Evolutionary conservation across 805 yeast species (phyloP).

Genomic region (Spathaspora boniae): DNA sequence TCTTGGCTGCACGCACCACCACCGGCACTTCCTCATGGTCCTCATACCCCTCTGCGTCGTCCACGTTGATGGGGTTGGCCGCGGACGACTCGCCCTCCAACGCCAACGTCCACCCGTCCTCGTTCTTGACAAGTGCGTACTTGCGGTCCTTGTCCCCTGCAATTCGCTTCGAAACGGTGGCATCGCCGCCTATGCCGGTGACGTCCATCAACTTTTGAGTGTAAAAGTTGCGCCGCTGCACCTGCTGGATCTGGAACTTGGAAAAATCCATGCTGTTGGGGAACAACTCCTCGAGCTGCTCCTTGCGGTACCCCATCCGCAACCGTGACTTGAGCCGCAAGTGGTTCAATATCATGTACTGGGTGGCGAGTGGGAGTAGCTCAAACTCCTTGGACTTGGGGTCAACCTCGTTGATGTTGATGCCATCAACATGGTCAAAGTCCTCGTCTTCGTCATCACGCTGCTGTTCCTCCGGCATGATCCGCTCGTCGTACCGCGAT

Average conservation of each 20-base stretch:
- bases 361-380: slow-evolving; percentile 76
- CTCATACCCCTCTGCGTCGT: slow-evolving; percentile 24
- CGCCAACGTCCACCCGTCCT: slow-evolving; percentile 81
- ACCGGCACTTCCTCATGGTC: slow-evolving; percentile 2
- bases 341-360: slow-evolving; percentile 82
- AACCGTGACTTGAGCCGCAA: slow-evolving; percentile 80
- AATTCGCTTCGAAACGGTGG: slow-evolving; percentile 53
- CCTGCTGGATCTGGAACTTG: slow-evolving; percentile 88
- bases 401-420: slow-evolving; percentile 71
- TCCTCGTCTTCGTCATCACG: slow-evolving; percentile 56
- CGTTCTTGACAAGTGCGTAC: slow-evolving; percentile 71
- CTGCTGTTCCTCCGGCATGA: slow-evolving; percentile 71
- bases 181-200: slow-evolving; percentile 69
- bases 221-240: slow-evolving; percentile 82
- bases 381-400: slow-evolving; percentile 79
- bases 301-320: slow-evolving; percentile 92
- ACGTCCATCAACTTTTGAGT: slow-evolving; percentile 85
- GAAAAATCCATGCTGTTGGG: slow-evolving; percentile 89
- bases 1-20: slow-evolving; percentile 2
- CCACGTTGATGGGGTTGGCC: slow-evolving; percentile 50
- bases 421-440: slow-evolving; percentile 57
- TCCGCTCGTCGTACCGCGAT: slow-evolving; percentile 60
- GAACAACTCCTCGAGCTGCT: slow-evolving; percentile 78
- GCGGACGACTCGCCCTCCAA: slow-evolving; percentile 41
- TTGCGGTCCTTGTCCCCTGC: slow-evolving; percentile 80